Evolutionary conservation across 768 basidiomycete genomes (phyloP).

Genomic region (Phanerochaete sordida): DNA sequence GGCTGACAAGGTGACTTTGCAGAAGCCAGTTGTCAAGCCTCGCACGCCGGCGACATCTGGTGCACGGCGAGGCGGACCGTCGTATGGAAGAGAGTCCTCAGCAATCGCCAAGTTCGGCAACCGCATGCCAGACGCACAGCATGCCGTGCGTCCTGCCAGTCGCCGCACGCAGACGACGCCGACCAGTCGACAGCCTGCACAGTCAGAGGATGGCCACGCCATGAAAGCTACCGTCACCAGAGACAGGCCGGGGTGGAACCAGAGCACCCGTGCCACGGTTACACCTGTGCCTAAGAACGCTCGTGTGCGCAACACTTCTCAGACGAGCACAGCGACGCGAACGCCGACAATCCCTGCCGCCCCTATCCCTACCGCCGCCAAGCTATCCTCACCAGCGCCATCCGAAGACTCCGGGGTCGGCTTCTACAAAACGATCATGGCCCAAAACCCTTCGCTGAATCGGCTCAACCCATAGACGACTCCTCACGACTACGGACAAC

Average conservation of each 20-base stretch:
- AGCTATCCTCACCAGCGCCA: slow-evolving; percentile 67
- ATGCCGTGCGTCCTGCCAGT: slow-evolving; percentile 54
- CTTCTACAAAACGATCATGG: slow-evolving; percentile 78
- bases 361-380: slow-evolving; percentile 32
- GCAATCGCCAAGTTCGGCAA: slow-evolving; percentile 93
- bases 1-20: slow-evolving; percentile 85
- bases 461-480: slow-evolving; percentile 23
- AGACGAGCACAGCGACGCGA: slow-evolving; percentile 47
- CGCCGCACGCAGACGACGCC: slow-evolving; percentile 50
- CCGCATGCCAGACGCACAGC: slow-evolving; percentile 62
- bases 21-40: slow-evolving; percentile 66
- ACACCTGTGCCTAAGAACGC: slow-evolving; percentile 38
- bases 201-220: slow-evolving; percentile 64
- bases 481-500: slow-evolving; percentile 9
- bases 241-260: slow-evolving; percentile 62
- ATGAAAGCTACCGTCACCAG: slow-evolving; percentile 69
- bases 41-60: slow-evolving; percentile 27
- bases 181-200: slow-evolving; percentile 36
- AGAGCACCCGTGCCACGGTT: slow-evolving; percentile 43
- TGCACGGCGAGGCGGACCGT: slow-evolving; percentile 36
- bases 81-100: slow-evolving; percentile 77
- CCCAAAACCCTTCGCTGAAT: slow-evolving; percentile 68
- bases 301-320: slow-evolving; percentile 69
- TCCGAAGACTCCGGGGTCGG: slow-evolving; percentile 83
- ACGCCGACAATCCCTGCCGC: slow-evolving; percentile 26